phyloP scores from a whole-genome alignment of 106 monocot species.

The Gastrodia elata region DNA sequence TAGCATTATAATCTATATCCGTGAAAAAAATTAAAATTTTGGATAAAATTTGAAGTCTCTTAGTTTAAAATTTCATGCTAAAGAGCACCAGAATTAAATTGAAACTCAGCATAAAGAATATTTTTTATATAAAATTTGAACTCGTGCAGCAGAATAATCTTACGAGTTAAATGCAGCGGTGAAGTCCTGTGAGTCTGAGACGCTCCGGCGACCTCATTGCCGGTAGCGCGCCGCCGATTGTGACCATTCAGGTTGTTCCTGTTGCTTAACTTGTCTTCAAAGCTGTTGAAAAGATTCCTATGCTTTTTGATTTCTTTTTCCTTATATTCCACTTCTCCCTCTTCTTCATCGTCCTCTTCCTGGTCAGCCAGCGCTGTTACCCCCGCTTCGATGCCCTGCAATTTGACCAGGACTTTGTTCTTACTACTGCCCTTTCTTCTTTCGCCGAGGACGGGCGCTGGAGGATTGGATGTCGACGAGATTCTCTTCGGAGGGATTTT shows the following conservation, averaged over 20 bases:
- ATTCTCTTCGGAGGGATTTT: neutral
- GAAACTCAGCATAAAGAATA: too few species aligned
- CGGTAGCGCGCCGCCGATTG: neutral
- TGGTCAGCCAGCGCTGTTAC: too few species aligned
- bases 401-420: neutral
- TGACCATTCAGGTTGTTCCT: neutral
- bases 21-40: too few species aligned
- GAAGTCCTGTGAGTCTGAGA: neutral
- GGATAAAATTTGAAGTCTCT: too few species aligned
- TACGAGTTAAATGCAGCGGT: constrained; percentile 7
- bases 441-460: neutral
- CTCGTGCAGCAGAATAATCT: neutral
- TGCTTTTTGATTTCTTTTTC: too few species aligned
- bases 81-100: too few species aligned
- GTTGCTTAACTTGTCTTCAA: neutral
- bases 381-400: neutral
- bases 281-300: too few species aligned
- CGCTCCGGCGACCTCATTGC: neutral
- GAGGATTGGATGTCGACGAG: constrained; percentile 5
- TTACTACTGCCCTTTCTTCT: neutral
- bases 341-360: neutral
- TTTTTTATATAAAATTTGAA: too few species aligned
- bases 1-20: too few species aligned
- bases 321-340: neutral
- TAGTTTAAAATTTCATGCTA: too few species aligned